Percentiles rank a stretch among this genome's conserved stretches.
Evolutionary conservation across 331 rosid species (phyloP).

Genomic region (Saraca asoca): DNA sequence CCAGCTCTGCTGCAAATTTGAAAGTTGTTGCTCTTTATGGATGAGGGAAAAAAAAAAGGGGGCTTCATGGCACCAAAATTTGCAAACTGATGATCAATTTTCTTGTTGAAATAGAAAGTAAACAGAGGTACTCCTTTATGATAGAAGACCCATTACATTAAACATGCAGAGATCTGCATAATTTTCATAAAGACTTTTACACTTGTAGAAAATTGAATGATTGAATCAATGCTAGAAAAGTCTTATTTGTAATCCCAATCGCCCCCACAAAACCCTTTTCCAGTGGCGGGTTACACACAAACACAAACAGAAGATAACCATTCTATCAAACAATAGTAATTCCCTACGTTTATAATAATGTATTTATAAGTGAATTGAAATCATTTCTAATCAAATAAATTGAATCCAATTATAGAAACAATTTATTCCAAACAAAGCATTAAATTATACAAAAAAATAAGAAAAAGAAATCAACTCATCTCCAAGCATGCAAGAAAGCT

Average conservation of each 20-base stretch:
- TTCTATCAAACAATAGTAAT: background rate
- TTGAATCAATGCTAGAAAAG: background rate
- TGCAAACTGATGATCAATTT: background rate
- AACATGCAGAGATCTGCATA: background rate
- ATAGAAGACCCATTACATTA: no score
- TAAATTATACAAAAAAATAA: no score
- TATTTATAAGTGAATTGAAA: no score
- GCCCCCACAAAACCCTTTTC: conserved; percentile 15
- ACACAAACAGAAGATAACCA: conserved; percentile 23
- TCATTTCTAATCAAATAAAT: no score
- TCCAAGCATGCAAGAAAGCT: background rate
- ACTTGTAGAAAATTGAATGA: background rate
- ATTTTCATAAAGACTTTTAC: background rate
- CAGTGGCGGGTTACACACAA: conserved; percentile 7
- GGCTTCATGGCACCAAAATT: no score
- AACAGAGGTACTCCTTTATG: no score
- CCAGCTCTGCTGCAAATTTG: no score
- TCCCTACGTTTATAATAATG: no score
- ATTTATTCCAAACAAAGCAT: no score
- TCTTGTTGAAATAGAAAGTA: background rate
- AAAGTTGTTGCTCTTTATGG: no score
- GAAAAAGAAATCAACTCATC: background rate
- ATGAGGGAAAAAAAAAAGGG: no score
- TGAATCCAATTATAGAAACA: no score
- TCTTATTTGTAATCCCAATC: conserved; percentile 32